phyloP scores from a whole-genome alignment of 2,329 filamentous ascomycete species.

The Xylaria sp. region DNA sequence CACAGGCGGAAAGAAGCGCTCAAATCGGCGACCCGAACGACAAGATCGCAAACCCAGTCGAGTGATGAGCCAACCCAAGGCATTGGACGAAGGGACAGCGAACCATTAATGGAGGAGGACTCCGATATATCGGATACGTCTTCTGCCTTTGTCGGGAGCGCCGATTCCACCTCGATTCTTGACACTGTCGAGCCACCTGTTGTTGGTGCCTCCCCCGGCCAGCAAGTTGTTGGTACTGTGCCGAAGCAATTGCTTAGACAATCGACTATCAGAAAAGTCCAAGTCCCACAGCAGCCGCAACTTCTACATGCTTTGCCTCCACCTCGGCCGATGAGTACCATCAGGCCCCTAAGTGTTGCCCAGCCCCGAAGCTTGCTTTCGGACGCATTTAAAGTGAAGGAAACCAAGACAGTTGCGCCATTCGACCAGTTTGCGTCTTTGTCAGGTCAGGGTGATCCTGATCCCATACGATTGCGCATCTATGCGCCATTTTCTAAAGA shows the following conservation, averaged over 20 bases:
- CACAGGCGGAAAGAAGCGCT: constrained; percentile 71
- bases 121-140: constrained; percentile 71
- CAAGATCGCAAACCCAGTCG: constrained; percentile 63
- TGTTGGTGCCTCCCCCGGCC: constrained; percentile 63
- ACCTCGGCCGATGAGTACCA: constrained; percentile 72
- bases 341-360: constrained; percentile 71
- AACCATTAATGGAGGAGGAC: constrained; percentile 65
- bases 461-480: constrained; percentile 79
- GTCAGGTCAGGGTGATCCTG: constrained; percentile 80
- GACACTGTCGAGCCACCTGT: constrained; percentile 69
- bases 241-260: constrained; percentile 68
- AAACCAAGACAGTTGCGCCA: constrained; percentile 74
- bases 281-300: constrained; percentile 64
- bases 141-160: constrained; percentile 72
- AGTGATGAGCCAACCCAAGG: constrained; percentile 60
- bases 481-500: constrained; percentile 77
- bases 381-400: constrained; percentile 76
- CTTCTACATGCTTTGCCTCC: constrained; percentile 75
- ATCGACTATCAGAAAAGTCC: constrained; percentile 72
- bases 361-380: constrained; percentile 77
- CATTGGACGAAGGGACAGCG: constrained; percentile 58
- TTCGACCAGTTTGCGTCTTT: constrained; percentile 81
- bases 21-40: constrained; percentile 64
- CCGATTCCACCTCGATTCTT: constrained; percentile 77
- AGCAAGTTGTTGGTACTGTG: constrained; percentile 71